Base-by-base conservation (phyloP, 495 filamentous ascomycete species). In the Bryoglossum gracile region DNA sequence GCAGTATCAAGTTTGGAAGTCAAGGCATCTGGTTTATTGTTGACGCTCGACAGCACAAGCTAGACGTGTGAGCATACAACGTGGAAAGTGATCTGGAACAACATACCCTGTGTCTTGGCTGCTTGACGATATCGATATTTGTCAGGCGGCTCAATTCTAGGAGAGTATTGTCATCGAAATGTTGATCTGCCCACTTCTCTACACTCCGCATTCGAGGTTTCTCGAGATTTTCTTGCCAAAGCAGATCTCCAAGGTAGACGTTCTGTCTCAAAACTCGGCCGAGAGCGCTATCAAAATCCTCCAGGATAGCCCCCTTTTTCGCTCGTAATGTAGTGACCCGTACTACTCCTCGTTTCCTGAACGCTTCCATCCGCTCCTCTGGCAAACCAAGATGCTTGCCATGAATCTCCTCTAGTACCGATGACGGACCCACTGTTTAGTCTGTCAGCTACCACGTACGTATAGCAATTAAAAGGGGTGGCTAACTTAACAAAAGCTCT, bases 1-100 rank as follows among this genome's bases (percentile, higher is more conserved):
- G 70, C 70, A 3, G 65, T 53, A 36, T 78, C 68, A 21, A 49
- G 46, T 0, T 48, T 22, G 24, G 25, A 34, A 14, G 24, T 16
- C 9, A 43, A 10, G 22, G 17, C 16, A 43, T 55, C 36, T 39
- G 48, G 22, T 23, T 14, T n/a, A 3, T 14, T 21, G 10, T 37
- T 25, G 14, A 39, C 19, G 19, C 32, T 45, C 17, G 13, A 54
- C 26, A 51, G 43, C 4, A 36, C 13, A 21, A 49, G 28, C 49
- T 57, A 23, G 39, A 50, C 10, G 2, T 35, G 21, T 53, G 11
- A 51, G 49, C 16, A 9, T 32, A 16, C n/a, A n/a, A 14, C 10
- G 4, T 14, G 11, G 5, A 30, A 30, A 14, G 14, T 8, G 2
- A 34, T 6, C n/a, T 2, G 13, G 17, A 36, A 13, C 9, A 16